Evolutionary conservation across 2,329 filamentous ascomycete genomes (phyloP), one percentile per base, ranked within the genome.

Genomic region (Sphaerulina populicola): DNA sequence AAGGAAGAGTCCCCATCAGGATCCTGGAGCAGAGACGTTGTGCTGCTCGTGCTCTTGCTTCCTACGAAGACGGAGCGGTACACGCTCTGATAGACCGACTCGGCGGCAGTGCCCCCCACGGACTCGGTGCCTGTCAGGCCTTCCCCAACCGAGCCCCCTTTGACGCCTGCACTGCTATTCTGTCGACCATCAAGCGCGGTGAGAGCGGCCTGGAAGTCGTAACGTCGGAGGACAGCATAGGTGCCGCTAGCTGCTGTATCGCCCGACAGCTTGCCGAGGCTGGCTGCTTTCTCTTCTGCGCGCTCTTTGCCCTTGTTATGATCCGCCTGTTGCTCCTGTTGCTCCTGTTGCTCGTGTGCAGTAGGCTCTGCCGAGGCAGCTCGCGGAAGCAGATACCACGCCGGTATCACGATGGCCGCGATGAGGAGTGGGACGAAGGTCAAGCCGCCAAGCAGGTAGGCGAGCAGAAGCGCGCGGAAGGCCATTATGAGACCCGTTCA

Each of bases 11-110:
- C 39, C 2, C 30, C 38, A 23, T 54, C 54, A 10, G 53, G 57
- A 42, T 47, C 52, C 23, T 56, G 58, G 31, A 62, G 49, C 30
- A 65, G 50, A n/a, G 59, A 56, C 33, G 46, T 53, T 7, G 55
- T 58, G 41, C 55, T 55, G 18, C 47, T 47, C 12, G 70, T 72
- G 33, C 68, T 69, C 57, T 76, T 80, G 11, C 70, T 90, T 63
- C 91, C 80, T 62, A 95, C 89, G 66, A 98, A 97, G 55, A 98
- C 85, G 68, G 86, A 95, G 66, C 89, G 78, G 71, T 98, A 98
- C 88, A 98, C 96, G 68, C 86, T 86, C 77, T 97, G 93, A 69
- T 97, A 97, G 35, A 98, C 91, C 67, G 91, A 96, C 51, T 86
- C 89, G 64, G 88, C 94, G 51, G 89, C 85, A 38, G 53, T 56